Percentiles rank a stretch among this genome's conserved stretches.
phyloP scores from a whole-genome alignment of 805 yeast species.

The Kazachstania taianensis region DNA sequence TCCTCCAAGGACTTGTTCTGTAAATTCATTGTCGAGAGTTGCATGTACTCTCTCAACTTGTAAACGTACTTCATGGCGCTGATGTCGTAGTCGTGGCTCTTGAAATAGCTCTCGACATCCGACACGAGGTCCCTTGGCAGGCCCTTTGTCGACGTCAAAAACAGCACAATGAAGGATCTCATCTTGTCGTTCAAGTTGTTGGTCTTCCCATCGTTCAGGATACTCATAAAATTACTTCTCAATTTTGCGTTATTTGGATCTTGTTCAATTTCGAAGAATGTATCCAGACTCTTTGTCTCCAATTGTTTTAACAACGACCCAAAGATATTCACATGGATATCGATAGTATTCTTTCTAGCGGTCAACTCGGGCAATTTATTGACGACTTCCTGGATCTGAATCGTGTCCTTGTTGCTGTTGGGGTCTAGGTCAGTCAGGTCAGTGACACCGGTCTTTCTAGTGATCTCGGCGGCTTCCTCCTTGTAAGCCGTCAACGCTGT shows the following conservation, averaged over 20 bases:
- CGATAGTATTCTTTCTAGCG: slow-evolving; percentile 76
- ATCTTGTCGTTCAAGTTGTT: slow-evolving; percentile 73
- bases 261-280: slow-evolving; percentile 91
- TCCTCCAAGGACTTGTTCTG: slow-evolving; percentile 27
- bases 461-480: slow-evolving; percentile 77
- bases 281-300: slow-evolving; percentile 79
- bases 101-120: slow-evolving; percentile 56
- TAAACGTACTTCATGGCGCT: slow-evolving; percentile 63
- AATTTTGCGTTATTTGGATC: slow-evolving; percentile 42
- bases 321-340: slow-evolving; percentile 93
- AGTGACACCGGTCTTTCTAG: slow-evolving; percentile 59
- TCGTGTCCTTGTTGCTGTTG: slow-evolving; percentile 41
- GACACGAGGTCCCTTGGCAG: slow-evolving; percentile 37
- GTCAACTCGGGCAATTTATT: slow-evolving; percentile 89
- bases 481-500: slow-evolving; percentile 71
- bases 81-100: slow-evolving; percentile 47
- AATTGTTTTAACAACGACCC: slow-evolving; percentile 74
- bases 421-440: slow-evolving; percentile 69
- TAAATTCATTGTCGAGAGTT: slow-evolving; percentile 37
- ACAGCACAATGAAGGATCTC: slow-evolving; percentile 78
- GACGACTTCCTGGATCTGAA: slow-evolving; percentile 73
- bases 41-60: slow-evolving; percentile 68
- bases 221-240: slow-evolving; percentile 49
- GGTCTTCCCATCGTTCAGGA: slow-evolving; percentile 41
- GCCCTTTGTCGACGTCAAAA: slow-evolving; percentile 39